Conservation (phyloP, 306 rosid genomes). For the Luffa acutangula region DNA sequence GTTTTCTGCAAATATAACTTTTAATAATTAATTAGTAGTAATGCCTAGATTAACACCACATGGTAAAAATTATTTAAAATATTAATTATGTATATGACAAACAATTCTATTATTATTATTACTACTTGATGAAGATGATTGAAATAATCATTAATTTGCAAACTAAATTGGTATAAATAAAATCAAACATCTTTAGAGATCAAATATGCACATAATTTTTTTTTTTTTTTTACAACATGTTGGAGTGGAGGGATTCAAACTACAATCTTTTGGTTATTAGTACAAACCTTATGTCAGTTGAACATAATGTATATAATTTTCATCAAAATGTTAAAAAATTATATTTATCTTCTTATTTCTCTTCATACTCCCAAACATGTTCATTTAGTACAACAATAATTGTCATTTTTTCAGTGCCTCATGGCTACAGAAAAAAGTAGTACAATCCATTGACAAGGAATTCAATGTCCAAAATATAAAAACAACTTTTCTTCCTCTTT, state of each 20-base stretch:
- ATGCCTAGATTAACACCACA: too few species aligned
- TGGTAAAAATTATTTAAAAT: not conserved
- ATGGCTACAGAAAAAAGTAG: not conserved
- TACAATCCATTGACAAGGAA: not conserved
- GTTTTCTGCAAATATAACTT: too few species aligned
- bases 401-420: not conserved
- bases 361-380: not conserved
- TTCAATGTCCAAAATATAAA: constrained; percentile 1
- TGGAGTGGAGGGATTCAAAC: too few species aligned
- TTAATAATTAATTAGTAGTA: too few species aligned
- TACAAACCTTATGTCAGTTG: too few species aligned
- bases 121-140: not conserved
- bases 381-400: constrained; percentile 6
- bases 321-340: not conserved
- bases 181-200: not conserved
- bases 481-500: not conserved
- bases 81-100: not conserved
- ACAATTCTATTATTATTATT: not conserved
- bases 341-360: not conserved
- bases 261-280: too few species aligned
- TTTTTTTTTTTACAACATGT: too few species aligned
- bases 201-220: not conserved
- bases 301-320: not conserved
- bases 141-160: not conserved
- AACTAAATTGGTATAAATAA: not conserved